Conservation (phyloP, 176 grass and related monocot species). For the Carex scoparia region DNA sequence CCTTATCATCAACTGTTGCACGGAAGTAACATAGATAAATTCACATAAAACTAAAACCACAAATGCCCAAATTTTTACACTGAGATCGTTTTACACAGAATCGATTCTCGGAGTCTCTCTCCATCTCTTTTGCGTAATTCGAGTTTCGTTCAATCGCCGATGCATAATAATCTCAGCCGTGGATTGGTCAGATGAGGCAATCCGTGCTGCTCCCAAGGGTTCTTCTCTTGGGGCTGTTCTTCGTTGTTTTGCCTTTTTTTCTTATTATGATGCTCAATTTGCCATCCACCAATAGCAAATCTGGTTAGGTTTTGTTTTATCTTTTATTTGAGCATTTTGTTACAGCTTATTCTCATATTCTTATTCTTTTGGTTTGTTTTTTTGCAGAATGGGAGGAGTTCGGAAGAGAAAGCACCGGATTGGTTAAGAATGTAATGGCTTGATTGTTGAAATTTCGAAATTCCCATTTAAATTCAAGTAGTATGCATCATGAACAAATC, state of each 20-base stretch:
- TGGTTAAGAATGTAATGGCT: slow-evolving; percentile 32
- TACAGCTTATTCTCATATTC: background rate
- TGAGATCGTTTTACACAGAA: background rate
- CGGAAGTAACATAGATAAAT: background rate
- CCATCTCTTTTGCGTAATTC: background rate
- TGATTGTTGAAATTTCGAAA: slow-evolving; percentile 2
- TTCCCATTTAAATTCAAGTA: background rate
- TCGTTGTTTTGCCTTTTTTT: slow-evolving; percentile 18
- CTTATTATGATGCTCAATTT: slow-evolving; percentile 18
- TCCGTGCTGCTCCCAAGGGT: background rate
- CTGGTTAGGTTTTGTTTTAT: slow-evolving; percentile 11
- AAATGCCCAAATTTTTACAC: background rate
- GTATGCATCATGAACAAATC: background rate
- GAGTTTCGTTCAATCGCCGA: background rate
- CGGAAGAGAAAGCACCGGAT: slow-evolving; percentile 12
- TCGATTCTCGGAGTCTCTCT: background rate
- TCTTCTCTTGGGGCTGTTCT: slow-evolving; percentile 14
- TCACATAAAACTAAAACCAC: background rate
- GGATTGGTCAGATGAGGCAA: slow-evolving; percentile 6
- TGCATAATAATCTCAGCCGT: background rate
- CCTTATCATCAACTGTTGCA: background rate
- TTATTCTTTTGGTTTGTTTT: background rate
- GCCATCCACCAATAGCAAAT: slow-evolving; percentile 11
- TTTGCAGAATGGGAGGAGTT: slow-evolving; percentile 23
- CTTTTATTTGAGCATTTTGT: background rate